Evolutionary conservation across 23 red algal genomes (phyloP), one percentile per base, ranked within the genome.

Genomic region (Gracilaria caudata): DNA sequence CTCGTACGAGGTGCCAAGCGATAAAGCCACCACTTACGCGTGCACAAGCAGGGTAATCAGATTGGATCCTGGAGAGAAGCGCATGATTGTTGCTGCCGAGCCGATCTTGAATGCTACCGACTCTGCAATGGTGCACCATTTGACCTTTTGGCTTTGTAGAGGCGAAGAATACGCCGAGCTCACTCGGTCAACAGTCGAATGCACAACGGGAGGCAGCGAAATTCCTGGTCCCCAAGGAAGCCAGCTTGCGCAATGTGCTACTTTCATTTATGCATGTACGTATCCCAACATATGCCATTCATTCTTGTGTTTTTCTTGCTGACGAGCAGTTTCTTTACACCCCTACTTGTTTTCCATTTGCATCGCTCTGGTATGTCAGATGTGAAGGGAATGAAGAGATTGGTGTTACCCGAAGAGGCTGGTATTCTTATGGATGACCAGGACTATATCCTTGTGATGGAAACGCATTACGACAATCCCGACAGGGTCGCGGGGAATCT

Each of bases 31-130:
- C n/a, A 83, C 64, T 20, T 92, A 92, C 57, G 88, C 88, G 12
- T 92, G 88, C 64, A 83, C 88, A 3, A 66, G 74, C 14, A 36
- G 26, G 2, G 33, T 20, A 2, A 43, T 92, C 7, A 30, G 34
- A 25, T 9, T 92, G 30, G 34, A 38, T 17, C 77, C 77, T 1
- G 61, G 61, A 13, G 79, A 60, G 37, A 55, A 74, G 64, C 77
- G 79, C 30, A 82, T 83, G 88, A 83, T 92, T 73, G 79, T 92
- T 16, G 88, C 78, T 20, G 88, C 78, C 4, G 88, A 92, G 61
- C 78, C 88, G 40, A 33, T 92, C 51, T 59, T 92, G 40, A 77
- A 92, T 64, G 64, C 64, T 33, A 75, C 57, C 16, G 70, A 56
- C 2, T 11, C 25, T 73, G 60, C 82, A 0, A 82, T 83, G 79